These are phyloP conservation scores for Kwoniella mangroviensis DNA, from an alignment of 768 basidiomycete genomes.

Conservation along the genomic window DNA sequence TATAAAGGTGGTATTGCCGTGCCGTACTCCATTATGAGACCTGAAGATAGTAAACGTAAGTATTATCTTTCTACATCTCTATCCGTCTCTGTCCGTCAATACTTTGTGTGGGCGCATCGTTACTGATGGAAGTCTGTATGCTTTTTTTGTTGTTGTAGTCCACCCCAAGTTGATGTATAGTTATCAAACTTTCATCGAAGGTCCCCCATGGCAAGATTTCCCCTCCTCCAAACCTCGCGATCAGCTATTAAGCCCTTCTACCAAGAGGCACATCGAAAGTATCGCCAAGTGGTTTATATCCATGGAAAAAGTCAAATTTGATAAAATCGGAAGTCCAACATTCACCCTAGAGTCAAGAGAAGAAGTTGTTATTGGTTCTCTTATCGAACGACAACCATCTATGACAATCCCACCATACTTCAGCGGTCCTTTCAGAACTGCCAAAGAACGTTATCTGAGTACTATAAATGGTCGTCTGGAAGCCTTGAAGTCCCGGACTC, in stretches of 20 bases:
- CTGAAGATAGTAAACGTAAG: conserved; percentile 13
- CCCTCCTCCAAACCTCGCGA: background rate
- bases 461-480: background rate
- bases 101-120: background rate
- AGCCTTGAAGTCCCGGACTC: background rate
- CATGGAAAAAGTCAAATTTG: conserved; percentile 1
- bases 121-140: background rate
- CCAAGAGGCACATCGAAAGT: background rate
- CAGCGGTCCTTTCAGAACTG: conserved; percentile 14
- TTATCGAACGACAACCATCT: background rate
- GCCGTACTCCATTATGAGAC: background rate
- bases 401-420: conserved; percentile 5
- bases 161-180: conserved; percentile 7
- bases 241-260: background rate
- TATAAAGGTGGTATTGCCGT: too few relatives aligned
- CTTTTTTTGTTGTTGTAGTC: background rate
- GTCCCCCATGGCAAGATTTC: background rate
- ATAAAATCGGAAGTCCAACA: conserved; percentile 4
- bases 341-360: background rate
- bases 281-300: background rate
- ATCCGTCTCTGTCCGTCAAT: too few relatives aligned
- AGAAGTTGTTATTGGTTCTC: conserved; percentile 6
- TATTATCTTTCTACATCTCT: background rate
- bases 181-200: conserved; percentile 8
- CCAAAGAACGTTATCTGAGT: conserved; percentile 10